Conservation (phyloP, 2,329 filamentous ascomycete genomes). For the Cyclaneusma minus region DNA sequence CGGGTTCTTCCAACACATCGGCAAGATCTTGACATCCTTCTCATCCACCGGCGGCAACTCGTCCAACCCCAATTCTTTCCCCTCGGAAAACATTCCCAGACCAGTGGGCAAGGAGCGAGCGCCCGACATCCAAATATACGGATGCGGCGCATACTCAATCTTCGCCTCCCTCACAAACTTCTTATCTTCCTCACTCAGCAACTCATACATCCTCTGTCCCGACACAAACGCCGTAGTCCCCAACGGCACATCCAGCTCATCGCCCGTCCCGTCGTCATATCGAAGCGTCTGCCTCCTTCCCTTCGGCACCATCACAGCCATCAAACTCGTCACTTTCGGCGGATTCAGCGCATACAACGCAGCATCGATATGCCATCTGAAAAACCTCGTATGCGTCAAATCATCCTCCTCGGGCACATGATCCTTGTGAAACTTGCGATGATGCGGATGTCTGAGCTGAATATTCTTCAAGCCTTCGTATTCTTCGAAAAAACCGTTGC, state of each 20-base stretch:
- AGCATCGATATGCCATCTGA: constrained; percentile 70
- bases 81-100: constrained; percentile 55
- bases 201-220: constrained; percentile 55
- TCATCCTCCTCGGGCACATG: constrained; percentile 47
- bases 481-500: constrained; percentile 52
- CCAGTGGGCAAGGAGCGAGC: constrained; percentile 53
- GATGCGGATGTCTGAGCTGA: constrained; percentile 58
- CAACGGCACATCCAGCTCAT: constrained; percentile 51
- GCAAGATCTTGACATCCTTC: constrained; percentile 53
- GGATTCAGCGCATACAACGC: constrained; percentile 63
- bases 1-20: constrained; percentile 67
- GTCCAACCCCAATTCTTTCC: constrained; percentile 39
- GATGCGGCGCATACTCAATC: constrained; percentile 64
- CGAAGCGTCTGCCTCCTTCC: constrained; percentile 50
- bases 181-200: constrained; percentile 49
- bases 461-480: constrained; percentile 60
- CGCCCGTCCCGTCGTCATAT: constrained; percentile 57
- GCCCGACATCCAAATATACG: constrained; percentile 67
- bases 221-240: constrained; percentile 65
- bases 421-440: constrained; percentile 59
- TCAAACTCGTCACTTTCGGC: constrained; percentile 54
- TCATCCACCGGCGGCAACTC: constrained; percentile 51
- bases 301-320: constrained; percentile 58
- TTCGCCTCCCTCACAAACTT: constrained; percentile 49
- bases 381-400: constrained; percentile 43